Conservation (phyloP, 225 moss, liverwort and hornwort genomes). For the Asterella californica region DNA sequence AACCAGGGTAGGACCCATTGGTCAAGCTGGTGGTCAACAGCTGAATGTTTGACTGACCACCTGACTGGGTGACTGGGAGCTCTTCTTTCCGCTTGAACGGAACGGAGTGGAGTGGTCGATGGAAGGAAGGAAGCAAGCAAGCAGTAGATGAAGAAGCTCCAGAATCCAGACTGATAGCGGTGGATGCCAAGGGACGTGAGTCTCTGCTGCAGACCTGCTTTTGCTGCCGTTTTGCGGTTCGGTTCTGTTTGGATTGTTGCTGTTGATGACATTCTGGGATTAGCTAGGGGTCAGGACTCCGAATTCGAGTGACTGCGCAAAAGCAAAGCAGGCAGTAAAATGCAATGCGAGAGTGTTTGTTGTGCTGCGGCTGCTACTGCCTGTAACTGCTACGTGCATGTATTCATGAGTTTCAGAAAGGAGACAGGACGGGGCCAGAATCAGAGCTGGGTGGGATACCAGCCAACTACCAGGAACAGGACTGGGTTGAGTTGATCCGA, state of each 20-base stretch:
- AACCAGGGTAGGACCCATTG: neutral
- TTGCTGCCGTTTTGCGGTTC: neutral
- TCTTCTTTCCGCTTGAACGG: neutral
- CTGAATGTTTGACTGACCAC: slow-evolving; percentile 29
- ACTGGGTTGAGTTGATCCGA: neutral
- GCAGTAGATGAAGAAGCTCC: neutral
- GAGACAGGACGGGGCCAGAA: neutral
- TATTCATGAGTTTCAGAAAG: neutral
- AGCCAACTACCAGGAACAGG: slow-evolving; percentile 2
- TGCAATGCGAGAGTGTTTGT: neutral
- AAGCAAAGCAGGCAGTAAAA: no score
- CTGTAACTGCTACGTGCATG: neutral
- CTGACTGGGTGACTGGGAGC: neutral
- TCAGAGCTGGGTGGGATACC: neutral
- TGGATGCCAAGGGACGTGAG: neutral
- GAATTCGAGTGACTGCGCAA: neutral
- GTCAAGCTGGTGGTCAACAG: slow-evolving; percentile 25
- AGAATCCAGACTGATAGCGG: neutral
- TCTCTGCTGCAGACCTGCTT: neutral
- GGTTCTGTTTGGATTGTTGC: neutral
- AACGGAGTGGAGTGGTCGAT: no score
- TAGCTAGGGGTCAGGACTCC: neutral
- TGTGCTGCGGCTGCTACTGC: neutral
- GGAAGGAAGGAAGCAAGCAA: neutral
- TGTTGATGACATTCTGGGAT: neutral